Conservation (phyloP, 257 asterid species). For the Capsicum baccatum region DNA sequence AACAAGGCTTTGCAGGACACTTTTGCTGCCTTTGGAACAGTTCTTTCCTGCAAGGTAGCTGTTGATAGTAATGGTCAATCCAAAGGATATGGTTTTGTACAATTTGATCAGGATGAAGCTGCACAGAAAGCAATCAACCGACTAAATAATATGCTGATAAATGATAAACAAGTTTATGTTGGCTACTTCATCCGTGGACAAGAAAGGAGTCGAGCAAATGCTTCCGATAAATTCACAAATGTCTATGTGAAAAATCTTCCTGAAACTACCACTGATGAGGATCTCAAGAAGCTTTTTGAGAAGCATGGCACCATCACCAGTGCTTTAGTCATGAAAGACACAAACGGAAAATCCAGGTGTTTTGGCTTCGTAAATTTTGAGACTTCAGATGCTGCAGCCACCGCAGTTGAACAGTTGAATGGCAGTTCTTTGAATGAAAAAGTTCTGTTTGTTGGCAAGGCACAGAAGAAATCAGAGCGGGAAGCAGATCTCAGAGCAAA, state of each 20-base stretch:
- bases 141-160: slow-evolving; percentile 75
- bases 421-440: slow-evolving; percentile 56
- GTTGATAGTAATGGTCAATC: slow-evolving; percentile 58
- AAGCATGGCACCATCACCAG: slow-evolving; percentile 72
- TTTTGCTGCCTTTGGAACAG: slow-evolving; percentile 67
- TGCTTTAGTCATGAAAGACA: slow-evolving; percentile 67
- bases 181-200: slow-evolving; percentile 72
- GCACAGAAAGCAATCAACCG: slow-evolving; percentile 63
- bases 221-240: slow-evolving; percentile 58
- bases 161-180: slow-evolving; percentile 78
- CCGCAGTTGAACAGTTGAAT: slow-evolving; percentile 69
- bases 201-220: slow-evolving; percentile 52
- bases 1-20: slow-evolving; percentile 72
- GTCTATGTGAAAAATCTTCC: slow-evolving; percentile 72
- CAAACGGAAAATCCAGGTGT: slow-evolving; percentile 64
- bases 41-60: slow-evolving; percentile 85
- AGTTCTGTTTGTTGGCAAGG: slow-evolving; percentile 68
- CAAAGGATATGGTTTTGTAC: slow-evolving; percentile 86
- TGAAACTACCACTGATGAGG: slow-evolving; percentile 51
- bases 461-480: slow-evolving; percentile 84
- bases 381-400: slow-evolving; percentile 56
- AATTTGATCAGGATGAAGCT: slow-evolving; percentile 70
- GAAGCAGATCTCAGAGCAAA: slow-evolving; percentile 65
- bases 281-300: slow-evolving; percentile 52
- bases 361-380: slow-evolving; percentile 81